These are phyloP conservation scores for Talaromyces sp. DNA, from an alignment of 2,329 filamentous ascomycete genomes.

Conservation along the genomic window DNA sequence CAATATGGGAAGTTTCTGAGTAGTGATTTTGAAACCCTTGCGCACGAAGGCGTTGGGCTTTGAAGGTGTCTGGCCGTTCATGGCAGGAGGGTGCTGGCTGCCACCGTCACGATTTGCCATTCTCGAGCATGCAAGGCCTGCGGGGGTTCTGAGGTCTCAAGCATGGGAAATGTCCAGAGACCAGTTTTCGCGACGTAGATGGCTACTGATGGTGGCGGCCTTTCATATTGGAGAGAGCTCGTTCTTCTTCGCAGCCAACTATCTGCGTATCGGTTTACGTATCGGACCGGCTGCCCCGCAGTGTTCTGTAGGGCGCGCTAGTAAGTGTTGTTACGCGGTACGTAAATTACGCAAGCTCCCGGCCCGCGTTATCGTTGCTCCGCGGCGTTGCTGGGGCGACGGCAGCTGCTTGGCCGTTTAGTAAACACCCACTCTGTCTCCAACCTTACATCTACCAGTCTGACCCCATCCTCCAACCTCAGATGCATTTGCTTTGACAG, in stretches of 20 bases:
- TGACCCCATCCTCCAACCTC: neutral
- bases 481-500: neutral
- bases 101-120: neutral
- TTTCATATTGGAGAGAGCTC: neutral
- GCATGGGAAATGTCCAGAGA: neutral
- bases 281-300: constrained; percentile 19
- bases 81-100: neutral
- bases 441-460: neutral
- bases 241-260: neutral
- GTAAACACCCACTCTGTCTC: constrained; percentile 4
- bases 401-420: neutral
- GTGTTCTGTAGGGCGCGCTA: constrained; percentile 9
- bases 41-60: constrained; percentile 57
- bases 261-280: neutral
- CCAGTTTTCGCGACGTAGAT: neutral
- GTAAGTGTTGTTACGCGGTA: neutral
- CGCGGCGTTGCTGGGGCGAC: constrained; percentile 24
- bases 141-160: neutral
- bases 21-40: constrained; percentile 68
- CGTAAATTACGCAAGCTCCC: neutral
- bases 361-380: neutral
- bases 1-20: constrained; percentile 89
- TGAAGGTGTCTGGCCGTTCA: constrained; percentile 16
- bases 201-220: neutral
- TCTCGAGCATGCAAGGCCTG: neutral